A percentile compares a stretch with the other conserved stretches of the same genome.
phyloP scores from a whole-genome alignment of 345 rosid genomes.

The Eucalyptus viminalis region DNA sequence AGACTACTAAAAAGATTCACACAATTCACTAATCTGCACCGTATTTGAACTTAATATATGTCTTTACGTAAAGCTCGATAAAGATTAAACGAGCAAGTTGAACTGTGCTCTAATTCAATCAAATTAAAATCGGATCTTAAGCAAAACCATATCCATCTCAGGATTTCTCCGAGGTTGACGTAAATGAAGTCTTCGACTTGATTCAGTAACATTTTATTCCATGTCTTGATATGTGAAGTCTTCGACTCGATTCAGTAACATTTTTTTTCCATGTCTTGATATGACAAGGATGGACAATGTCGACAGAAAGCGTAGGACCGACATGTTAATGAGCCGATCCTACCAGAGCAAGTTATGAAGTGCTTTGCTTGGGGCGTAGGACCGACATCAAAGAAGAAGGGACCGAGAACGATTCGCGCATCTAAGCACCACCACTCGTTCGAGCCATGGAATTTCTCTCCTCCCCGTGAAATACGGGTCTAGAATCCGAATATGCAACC shows the following conservation, averaged over 20 bases:
- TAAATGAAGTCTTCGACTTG: not conserved
- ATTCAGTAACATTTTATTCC: not conserved
- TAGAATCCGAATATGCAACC: not conserved
- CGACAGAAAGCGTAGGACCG: not conserved
- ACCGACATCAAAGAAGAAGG: not conserved
- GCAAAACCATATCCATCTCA: not conserved
- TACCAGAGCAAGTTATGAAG: too few species aligned
- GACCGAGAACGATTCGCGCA: not conserved
- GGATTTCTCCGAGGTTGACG: not conserved
- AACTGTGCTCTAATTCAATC: not conserved
- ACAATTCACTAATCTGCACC: rapidly evolving
- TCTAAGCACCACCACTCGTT: not conserved
- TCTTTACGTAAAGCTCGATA: not conserved
- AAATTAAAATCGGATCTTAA: not conserved
- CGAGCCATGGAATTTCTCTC: not conserved
- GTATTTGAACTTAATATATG: not conserved
- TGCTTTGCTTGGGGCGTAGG: not conserved
- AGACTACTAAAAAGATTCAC: not conserved
- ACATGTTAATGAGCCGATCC: not conserved
- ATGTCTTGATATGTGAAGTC: not conserved
- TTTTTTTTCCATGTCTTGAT: not conserved
- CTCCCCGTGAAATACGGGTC: not conserved
- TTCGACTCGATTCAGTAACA: not conserved
- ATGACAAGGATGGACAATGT: not conserved
- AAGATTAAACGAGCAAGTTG: not conserved